A percentile compares a stretch with the other conserved stretches of the same genome.
Evolutionary conservation across 331 rosid genomes (phyloP).

Genomic region (Quercus tomentella): DNA sequence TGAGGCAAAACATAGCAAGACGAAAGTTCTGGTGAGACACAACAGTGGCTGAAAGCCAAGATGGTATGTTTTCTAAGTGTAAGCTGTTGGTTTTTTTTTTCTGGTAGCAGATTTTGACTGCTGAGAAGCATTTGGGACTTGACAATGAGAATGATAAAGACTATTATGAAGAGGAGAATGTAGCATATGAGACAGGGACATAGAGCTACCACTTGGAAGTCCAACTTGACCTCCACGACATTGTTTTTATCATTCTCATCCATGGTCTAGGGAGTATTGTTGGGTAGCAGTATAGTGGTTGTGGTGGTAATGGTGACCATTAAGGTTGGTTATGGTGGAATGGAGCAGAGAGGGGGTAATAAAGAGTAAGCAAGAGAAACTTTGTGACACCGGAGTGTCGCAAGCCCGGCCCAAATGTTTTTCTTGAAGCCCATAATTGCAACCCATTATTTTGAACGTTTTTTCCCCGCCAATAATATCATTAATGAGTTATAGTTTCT

Average conservation of each 20-base stretch:
- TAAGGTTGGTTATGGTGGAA: constrained; percentile 33
- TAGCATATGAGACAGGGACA: constrained; percentile 83
- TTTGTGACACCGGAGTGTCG: not conserved
- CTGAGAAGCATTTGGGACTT: constrained; percentile 41
- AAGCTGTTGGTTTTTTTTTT: no score
- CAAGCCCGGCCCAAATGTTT: no score
- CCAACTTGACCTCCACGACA: constrained; percentile 34
- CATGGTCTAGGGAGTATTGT: no score
- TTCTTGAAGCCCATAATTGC: no score
- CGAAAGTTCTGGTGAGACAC: no score
- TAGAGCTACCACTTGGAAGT: constrained; percentile 63
- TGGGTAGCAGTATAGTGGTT: not conserved
- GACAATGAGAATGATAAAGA: constrained; percentile 57
- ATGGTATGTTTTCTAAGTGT: no score
- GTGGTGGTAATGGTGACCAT: not conserved
- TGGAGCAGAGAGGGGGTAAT: not conserved
- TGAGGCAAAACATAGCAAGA: no score
- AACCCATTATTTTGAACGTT: no score
- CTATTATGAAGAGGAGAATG: constrained; percentile 45
- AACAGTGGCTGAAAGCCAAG: no score
- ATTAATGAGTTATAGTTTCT: no score
- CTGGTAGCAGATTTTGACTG: no score
- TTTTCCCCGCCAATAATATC: no score
- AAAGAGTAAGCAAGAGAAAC: constrained; percentile 7
- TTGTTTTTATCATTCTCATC: constrained; percentile 18